Evolutionary conservation across 2,329 filamentous ascomycete genomes (phyloP).

Genomic region (Zasmidium cellare): DNA sequence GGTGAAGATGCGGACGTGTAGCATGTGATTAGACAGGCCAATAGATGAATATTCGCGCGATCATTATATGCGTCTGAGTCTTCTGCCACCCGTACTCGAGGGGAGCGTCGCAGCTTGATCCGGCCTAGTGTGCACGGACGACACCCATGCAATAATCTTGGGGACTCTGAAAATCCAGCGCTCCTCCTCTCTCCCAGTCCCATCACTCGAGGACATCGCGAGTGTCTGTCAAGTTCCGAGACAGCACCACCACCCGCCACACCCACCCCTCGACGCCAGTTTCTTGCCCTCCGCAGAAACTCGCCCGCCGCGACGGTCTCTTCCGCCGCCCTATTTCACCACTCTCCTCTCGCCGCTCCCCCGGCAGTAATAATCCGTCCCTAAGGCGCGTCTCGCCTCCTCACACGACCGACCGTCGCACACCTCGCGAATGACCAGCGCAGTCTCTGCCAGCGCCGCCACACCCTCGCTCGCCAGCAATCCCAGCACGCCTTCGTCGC

Average conservation of each 20-base stretch:
- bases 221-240: neutral
- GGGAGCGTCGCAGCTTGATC: no score
- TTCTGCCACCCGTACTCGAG: no score
- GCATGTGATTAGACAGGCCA: neutral
- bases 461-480: conserved; percentile 42
- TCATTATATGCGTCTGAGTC: no score
- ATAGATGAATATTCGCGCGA: neutral
- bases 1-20: neutral
- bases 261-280: neutral
- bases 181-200: neutral
- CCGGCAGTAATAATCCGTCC: conserved; percentile 9
- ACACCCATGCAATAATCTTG: no score
- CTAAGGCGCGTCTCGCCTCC: neutral
- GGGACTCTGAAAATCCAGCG: neutral
- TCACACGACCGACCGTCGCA: conserved; percentile 8
- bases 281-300: neutral
- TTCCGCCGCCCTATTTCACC: neutral
- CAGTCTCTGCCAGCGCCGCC: conserved; percentile 51
- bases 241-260: conserved; percentile 1
- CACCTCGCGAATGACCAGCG: conserved; percentile 60
- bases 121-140: no score
- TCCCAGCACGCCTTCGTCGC: conserved; percentile 53
- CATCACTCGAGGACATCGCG: conserved; percentile 2
- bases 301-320: neutral
- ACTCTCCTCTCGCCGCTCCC: conserved; percentile 12